phyloP scores from a whole-genome alignment of 495 filamentous ascomycete genomes.

The Terfezia claveryi region DNA sequence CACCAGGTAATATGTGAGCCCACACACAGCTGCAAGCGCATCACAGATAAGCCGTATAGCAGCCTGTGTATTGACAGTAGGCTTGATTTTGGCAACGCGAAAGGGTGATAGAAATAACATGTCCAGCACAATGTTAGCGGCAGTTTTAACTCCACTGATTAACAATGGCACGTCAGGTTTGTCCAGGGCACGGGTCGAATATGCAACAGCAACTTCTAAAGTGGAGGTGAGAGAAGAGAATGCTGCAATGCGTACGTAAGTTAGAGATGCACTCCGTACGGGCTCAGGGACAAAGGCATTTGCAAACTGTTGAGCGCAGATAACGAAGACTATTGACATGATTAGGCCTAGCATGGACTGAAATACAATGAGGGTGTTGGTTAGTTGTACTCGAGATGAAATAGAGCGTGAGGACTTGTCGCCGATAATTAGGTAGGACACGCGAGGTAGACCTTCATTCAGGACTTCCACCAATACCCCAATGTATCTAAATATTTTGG shows the following conservation, averaged over 20 bases:
- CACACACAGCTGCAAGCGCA: slow-evolving; percentile 31
- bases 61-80: slow-evolving; percentile 41
- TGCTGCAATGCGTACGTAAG: slow-evolving; percentile 43
- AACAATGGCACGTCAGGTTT: slow-evolving; percentile 47
- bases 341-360: slow-evolving; percentile 35
- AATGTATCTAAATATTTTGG: slow-evolving; percentile 24
- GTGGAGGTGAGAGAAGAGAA: slow-evolving; percentile 39
- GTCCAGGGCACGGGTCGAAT: slow-evolving; percentile 35
- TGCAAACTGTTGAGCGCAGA: slow-evolving; percentile 31
- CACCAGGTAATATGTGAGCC: slow-evolving; percentile 36
- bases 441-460: slow-evolving; percentile 51
- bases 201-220: slow-evolving; percentile 39
- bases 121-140: slow-evolving; percentile 48
- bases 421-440: slow-evolving; percentile 48
- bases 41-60: slow-evolving; percentile 40
- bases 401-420: slow-evolving; percentile 35
- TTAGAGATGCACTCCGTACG: slow-evolving; percentile 32
- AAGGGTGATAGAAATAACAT: slow-evolving; percentile 46
- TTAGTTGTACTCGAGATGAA: slow-evolving; percentile 32
- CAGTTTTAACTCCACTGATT: slow-evolving; percentile 40
- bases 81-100: slow-evolving; percentile 28
- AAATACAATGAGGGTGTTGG: slow-evolving; percentile 41
- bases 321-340: slow-evolving; percentile 40
- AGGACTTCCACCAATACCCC: slow-evolving; percentile 41
- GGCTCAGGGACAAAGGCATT: slow-evolving; percentile 40